Evolutionary conservation across 2,329 filamentous ascomycete genomes (phyloP), one percentile per base, ranked within the genome.

Genomic region (Diaporthe humulicola): DNA sequence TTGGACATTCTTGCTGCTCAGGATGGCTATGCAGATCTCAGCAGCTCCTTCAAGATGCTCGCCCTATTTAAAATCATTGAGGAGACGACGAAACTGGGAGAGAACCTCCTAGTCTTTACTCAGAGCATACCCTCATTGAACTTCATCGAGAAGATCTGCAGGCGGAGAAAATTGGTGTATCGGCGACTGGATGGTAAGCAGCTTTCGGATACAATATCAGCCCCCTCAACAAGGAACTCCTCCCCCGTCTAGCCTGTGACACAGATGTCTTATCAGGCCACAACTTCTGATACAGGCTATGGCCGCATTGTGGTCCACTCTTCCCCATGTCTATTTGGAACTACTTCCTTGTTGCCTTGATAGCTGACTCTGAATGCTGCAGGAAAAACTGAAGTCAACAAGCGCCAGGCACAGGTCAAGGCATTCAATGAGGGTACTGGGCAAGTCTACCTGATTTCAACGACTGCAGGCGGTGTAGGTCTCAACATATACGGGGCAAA

Each of bases 401-500:
- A 84, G 56, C 91, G 96, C 14, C 93, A 95, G 81, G 81, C 83
- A 1, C 83, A 90, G 54, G 90, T 93, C 12, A 94, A 94, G 76
- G 80, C 84, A 0, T 98, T 98, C 86, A 96, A 97, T 78, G 80
- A 81, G 0, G 86, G 85, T 0, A 77, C 83, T 3, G 82, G 84
- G 1, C 88, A 91, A 33, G 87, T 97, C 0, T 94, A 94, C 80
- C 85, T 98, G 2, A 95, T 98, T 73, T 98, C 95, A 0, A 98
- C 95, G 1, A 91, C 84, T 75, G 95, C 96, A 12, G 96, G 95
- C 30, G 95, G 95, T 0, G 85, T 95, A 1, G 96, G 96, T 0
- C 86, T 98, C 67, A 98, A 98, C 76, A 93, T 98, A 17, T 90
- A 91, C 54, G 92, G 93, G 1, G 96, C 96, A 1, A 98, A 95